Base-by-base conservation (phyloP, 2,329 filamentous ascomycete species). In the Orbilia javanica region DNA sequence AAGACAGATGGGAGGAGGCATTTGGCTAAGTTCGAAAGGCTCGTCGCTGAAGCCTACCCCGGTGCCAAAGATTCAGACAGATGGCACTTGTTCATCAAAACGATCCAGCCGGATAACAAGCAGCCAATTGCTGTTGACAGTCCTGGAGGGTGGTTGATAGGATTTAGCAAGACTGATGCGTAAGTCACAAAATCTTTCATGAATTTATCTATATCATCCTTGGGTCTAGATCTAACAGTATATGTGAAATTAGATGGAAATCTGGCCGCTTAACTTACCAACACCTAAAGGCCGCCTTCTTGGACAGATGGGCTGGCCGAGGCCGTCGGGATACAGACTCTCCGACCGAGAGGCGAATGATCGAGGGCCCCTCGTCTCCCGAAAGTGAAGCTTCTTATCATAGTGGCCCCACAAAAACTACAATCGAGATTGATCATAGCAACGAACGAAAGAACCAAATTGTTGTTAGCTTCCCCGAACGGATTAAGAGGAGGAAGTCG, bases 21-120 rank as follows among this genome's bases (percentile, higher is more conserved):
- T 79, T 64, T 82, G 78, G 78, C 80, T 48, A 79, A 78, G 34
- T 82, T 82, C 27, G 81, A 82, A 53, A 79, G 76, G 11, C 66
- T 82, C 20, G 79, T 80, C 36, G 69, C 68, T 22, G 50, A 79
- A 25, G 81, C 79, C 31, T 82, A 81, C 46, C 81, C 81, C 18
- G 72, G 78, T 73, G 81, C 80, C 36, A 80, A 80, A 46, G 81
- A 81, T 68, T 77, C 79, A 13, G 80, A 79, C 15, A 82, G 81
- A 76, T 82, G 81, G 81, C 81, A 78, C 46, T 70, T 82, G 57
- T 82, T 82, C 53, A 81, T 81, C 39, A 82, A 82, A 53, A 82
- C 81, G 4, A 81, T 82, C 50, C 80, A 81, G 42, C 80, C 80
- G 29, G 80, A 79, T 46, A 79, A 81, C 77, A 79, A 77, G 42